A percentile compares a stretch with the other conserved stretches of the same genome.
Evolutionary conservation across 2,329 filamentous ascomycete genomes (phyloP).

Genomic region (Cladosporium sp.): DNA sequence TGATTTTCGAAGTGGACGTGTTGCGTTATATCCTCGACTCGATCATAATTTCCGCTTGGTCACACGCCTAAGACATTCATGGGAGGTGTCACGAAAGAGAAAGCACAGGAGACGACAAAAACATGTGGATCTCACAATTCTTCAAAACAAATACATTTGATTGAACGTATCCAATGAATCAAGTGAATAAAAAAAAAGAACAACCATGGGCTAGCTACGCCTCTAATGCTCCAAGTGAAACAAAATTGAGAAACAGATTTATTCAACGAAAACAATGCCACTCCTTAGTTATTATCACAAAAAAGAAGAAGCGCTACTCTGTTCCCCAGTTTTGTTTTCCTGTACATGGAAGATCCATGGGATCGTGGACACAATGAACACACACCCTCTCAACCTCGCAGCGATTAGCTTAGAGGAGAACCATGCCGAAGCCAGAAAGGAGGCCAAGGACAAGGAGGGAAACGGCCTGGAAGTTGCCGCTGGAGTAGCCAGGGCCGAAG

Average conservation of each 20-base stretch:
- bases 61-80: too few species aligned
- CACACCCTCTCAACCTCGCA: not conserved
- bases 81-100: too few species aligned
- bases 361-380: not conserved
- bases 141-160: not conserved
- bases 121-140: not conserved
- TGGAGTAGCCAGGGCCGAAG: conserved; percentile 25
- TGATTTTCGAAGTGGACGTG: too few species aligned
- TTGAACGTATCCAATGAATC: not conserved
- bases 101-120: too few species aligned
- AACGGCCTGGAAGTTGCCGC: conserved; percentile 29
- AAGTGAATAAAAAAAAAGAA: not conserved
- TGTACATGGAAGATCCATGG: conserved; percentile 1
- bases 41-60: too few species aligned
- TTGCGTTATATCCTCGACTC: too few species aligned
- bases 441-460: conserved; percentile 28
- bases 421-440: conserved; percentile 35
- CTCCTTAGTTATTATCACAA: not conserved
- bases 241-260: not conserved
- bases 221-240: not conserved
- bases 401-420: conserved; percentile 30
- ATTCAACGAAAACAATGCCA: not conserved
- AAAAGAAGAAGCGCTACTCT: not conserved
- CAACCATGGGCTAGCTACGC: not conserved
- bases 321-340: not conserved